Percentiles rank a stretch among this genome's conserved stretches.
Conservation (phyloP, 306 rosid genomes). For the Boehmeria nivea region DNA sequence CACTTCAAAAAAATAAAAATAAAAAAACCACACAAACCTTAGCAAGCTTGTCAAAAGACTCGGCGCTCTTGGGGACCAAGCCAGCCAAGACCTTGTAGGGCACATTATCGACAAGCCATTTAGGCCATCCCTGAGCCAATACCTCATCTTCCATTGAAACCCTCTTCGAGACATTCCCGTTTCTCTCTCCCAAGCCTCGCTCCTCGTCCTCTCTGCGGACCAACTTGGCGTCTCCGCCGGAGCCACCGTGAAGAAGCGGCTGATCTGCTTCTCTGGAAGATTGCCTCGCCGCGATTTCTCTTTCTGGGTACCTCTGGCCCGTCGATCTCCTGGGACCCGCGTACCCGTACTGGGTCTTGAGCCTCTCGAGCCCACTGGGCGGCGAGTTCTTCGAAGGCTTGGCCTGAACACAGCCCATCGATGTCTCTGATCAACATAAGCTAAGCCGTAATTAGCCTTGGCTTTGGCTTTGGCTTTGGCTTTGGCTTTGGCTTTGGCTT, state of each 20-base stretch:
- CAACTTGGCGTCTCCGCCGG: conserved; percentile 6
- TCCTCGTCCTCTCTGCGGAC: conserved; percentile 4
- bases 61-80: conserved; percentile 74
- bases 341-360: conserved; percentile 59
- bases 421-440: too few species aligned
- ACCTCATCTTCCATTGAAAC: conserved; percentile 31
- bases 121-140: conserved; percentile 43
- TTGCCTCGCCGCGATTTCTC: conserved; percentile 5
- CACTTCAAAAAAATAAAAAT: too few species aligned
- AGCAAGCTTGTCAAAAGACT: conserved; percentile 62
- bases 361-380: conserved; percentile 30
- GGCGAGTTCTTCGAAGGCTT: conserved; percentile 32
- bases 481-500: too few species aligned
- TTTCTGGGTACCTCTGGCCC: conserved; percentile 28
- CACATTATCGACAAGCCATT: conserved; percentile 49
- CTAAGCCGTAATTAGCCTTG: too few species aligned
- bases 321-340: conserved; percentile 44
- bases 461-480: too few species aligned
- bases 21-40: conserved; percentile 39
- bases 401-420: conserved; percentile 74
- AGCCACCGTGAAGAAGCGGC: too few species aligned
- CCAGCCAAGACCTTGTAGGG: conserved; percentile 42
- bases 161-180: conserved; percentile 24
- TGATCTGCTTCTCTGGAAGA: conserved; percentile 9
- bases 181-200: conserved; percentile 27